Percentiles rank a stretch among this genome's conserved stretches.
These are phyloP conservation scores for Ustilago shanxiensis DNA, from an alignment of 1,284 basidiomycete genomes.

Conservation along the genomic window DNA sequence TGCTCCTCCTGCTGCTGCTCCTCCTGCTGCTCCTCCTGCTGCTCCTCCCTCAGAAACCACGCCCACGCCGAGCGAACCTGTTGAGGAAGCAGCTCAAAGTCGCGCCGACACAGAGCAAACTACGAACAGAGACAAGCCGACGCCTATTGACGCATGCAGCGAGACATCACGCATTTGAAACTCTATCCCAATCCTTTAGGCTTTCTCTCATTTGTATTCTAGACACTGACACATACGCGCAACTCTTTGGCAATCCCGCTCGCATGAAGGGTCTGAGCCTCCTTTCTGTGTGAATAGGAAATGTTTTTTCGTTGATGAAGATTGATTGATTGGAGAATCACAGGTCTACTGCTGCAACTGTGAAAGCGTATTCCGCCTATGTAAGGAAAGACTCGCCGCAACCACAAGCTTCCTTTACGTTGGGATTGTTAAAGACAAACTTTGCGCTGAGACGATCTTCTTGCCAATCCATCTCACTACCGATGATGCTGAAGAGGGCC, in stretches of 20 bases:
- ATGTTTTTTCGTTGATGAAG: too few species aligned
- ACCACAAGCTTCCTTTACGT: slow-evolving; percentile 86
- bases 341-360: not conserved
- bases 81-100: not conserved
- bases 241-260: not conserved
- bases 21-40: too few species aligned
- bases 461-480: slow-evolving; percentile 98
- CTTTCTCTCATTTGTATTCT: slow-evolving; percentile 21
- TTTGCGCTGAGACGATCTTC: slow-evolving; percentile 78
- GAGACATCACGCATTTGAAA: not conserved
- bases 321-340: not conserved
- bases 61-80: slow-evolving; percentile 2
- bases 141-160: not conserved
- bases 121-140: not conserved
- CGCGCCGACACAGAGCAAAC: not conserved
- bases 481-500: slow-evolving; percentile 97
- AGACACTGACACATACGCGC: slow-evolving; percentile 10
- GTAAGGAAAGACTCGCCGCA: slow-evolving; percentile 83
- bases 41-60: not conserved
- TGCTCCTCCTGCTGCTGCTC: too few species aligned
- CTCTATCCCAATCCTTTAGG: too few species aligned
- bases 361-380: not conserved
- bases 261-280: too few species aligned
- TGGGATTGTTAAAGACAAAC: slow-evolving; percentile 85
- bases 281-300: too few species aligned